A percentile compares a stretch with the other conserved stretches of the same genome.
Evolutionary conservation across 805 yeast species (phyloP).

Genomic region (Millerozyma miso): DNA sequence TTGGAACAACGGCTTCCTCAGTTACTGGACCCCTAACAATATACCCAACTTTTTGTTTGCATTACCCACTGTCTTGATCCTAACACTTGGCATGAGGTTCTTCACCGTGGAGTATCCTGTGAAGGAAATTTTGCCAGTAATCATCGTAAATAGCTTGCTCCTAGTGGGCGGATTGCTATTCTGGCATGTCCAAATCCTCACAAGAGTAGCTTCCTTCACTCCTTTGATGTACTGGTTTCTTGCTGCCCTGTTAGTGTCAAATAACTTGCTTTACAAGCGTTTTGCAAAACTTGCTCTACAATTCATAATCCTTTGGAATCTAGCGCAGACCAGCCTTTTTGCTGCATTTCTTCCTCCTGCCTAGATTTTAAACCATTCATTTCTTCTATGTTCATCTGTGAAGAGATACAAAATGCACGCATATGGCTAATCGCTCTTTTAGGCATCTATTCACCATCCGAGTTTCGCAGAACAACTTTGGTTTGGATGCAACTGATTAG

Average conservation of each 20-base stretch:
- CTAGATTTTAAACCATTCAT: background rate
- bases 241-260: conserved; percentile 27
- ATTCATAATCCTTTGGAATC: conserved; percentile 59
- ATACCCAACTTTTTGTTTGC: conserved; percentile 80
- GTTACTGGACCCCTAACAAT: conserved; percentile 79
- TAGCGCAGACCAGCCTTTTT: conserved; percentile 67
- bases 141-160: conserved; percentile 40
- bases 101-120: conserved; percentile 31
- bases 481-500: too few relatives aligned
- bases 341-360: conserved; percentile 94
- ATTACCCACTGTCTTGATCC: conserved; percentile 55
- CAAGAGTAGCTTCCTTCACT: conserved; percentile 70
- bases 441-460: too few relatives aligned
- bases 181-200: conserved; percentile 86
- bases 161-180: conserved; percentile 49
- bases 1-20: conserved; percentile 81
- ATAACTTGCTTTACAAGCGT: conserved; percentile 5
- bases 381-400: too few relatives aligned
- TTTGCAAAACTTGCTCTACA: conserved; percentile 21
- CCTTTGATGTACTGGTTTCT: conserved; percentile 77
- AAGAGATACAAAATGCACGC: too few relatives aligned
- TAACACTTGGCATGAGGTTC: conserved; percentile 36
- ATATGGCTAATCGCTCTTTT: too few relatives aligned
- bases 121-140: conserved; percentile 32
- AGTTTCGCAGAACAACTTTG: too few relatives aligned